A percentile compares a stretch with the other conserved stretches of the same genome.
These are phyloP conservation scores for Truncatella angustata DNA, from an alignment of 2,329 filamentous ascomycete species.

Conservation along the genomic window DNA sequence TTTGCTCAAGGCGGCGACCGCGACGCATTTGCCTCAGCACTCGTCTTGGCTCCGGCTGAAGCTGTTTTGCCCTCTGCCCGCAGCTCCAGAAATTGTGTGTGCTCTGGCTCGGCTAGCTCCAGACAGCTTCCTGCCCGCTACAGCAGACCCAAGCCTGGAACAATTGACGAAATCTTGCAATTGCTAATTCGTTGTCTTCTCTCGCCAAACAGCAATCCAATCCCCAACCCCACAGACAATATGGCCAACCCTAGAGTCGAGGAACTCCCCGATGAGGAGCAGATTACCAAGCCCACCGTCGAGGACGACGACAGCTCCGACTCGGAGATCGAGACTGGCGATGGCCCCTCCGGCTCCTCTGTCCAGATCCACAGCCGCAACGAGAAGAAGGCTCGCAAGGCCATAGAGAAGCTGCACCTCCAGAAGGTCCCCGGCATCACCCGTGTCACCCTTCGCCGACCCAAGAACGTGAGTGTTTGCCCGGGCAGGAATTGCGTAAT, in stretches of 20 bases:
- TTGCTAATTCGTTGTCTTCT: constrained; percentile 15
- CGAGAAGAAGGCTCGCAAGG: constrained; percentile 99
- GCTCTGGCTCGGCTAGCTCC: constrained; percentile 6
- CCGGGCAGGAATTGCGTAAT: too few species aligned
- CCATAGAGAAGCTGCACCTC: constrained; percentile 96
- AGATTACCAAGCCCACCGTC: constrained; percentile 76
- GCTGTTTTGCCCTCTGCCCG: background rate
- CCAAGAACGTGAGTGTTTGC: constrained; percentile 98
- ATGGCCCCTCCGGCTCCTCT: constrained; percentile 74
- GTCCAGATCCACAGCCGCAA: constrained; percentile 96
- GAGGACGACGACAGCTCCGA: constrained; percentile 71
- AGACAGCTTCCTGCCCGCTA: constrained; percentile 9
- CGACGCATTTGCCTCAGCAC: background rate
- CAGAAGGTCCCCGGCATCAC: constrained; percentile 97
- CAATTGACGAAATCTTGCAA: background rate
- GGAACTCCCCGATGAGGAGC: constrained; percentile 91
- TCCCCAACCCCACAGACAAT: constrained; percentile 39
- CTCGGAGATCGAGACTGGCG: constrained; percentile 73
- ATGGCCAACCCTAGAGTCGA: constrained; percentile 99
- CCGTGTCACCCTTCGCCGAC: constrained; percentile 93
- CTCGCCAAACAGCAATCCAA: constrained; percentile 29
- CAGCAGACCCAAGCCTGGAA: background rate
- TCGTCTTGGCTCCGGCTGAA: background rate
- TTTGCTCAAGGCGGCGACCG: background rate
- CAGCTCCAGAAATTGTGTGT: constrained; percentile 9